phyloP scores from a whole-genome alignment of 2,329 filamentous ascomycete genomes.

The Fonsecaea multimorphosa region DNA sequence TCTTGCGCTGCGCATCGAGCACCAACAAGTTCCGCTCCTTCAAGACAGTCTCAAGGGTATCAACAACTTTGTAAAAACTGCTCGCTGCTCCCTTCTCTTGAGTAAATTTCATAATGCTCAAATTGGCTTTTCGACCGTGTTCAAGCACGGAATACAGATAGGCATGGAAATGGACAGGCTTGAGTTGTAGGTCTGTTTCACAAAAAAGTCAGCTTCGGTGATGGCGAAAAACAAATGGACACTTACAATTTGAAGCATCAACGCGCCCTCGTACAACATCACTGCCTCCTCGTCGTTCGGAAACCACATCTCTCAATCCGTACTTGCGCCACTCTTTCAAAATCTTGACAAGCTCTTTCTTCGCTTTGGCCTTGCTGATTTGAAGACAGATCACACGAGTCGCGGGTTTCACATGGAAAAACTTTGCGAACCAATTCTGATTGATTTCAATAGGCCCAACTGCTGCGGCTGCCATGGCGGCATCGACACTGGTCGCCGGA shows the following conservation, averaged over 20 bases:
- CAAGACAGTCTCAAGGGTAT: conserved; percentile 74
- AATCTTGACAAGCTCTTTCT: conserved; percentile 76
- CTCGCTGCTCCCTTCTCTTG: conserved; percentile 91
- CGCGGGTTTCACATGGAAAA: conserved; percentile 88
- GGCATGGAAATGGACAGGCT: conserved; percentile 83
- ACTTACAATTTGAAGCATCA: conserved; percentile 77
- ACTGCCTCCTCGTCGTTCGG: conserved; percentile 78
- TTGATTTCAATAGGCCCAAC: conserved; percentile 66
- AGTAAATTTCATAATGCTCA: conserved; percentile 83
- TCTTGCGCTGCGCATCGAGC: conserved; percentile 67
- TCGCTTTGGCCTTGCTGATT: conserved; percentile 72
- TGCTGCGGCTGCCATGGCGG: conserved; percentile 28
- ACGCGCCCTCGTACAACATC: conserved; percentile 73
- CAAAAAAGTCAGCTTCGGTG: conserved; percentile 31
- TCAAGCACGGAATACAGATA: conserved; percentile 91
- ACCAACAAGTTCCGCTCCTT: conserved; percentile 70
- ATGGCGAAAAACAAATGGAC: conserved; percentile 16
- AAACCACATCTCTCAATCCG: conserved; percentile 78
- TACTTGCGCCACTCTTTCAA: conserved; percentile 80
- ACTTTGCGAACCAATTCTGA: conserved; percentile 85
- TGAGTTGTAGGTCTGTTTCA: conserved; percentile 73
- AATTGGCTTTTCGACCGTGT: conserved; percentile 74
- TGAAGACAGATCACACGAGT: conserved; percentile 76
- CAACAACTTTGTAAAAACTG: conserved; percentile 82
- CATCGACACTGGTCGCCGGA: conserved; percentile 36